Conservation (phyloP, 139 green algal genomes). For the Volvox reticuliferus region DNA sequence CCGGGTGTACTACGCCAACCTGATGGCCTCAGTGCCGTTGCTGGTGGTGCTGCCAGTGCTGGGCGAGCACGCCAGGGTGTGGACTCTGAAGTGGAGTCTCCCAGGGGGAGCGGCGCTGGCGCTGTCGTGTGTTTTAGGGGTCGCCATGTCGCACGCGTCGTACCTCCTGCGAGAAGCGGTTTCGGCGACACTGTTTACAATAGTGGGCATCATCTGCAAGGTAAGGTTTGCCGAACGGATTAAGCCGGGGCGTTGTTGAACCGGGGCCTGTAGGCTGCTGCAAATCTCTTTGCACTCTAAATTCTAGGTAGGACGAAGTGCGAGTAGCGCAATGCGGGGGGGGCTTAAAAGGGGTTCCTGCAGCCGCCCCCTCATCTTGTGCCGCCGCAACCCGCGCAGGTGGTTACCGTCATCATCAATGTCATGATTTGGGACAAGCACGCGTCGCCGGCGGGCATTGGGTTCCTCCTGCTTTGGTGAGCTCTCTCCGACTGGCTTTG, state of each 20-base stretch:
- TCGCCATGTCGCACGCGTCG: constrained; percentile 63
- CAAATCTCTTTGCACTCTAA: background rate
- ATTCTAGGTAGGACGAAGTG: background rate
- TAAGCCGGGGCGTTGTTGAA: too few species aligned
- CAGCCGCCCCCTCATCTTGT: background rate
- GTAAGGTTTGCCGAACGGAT: constrained; percentile 47
- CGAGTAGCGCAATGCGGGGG: background rate
- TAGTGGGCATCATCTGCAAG: constrained; percentile 93
- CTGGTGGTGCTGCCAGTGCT: constrained; percentile 34
- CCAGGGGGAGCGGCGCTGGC: constrained; percentile 53
- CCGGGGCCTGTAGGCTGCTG: too few species aligned
- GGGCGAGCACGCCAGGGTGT: constrained; percentile 48
- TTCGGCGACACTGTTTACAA: constrained; percentile 84
- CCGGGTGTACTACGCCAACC: constrained; percentile 82
- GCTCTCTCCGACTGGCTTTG: background rate
- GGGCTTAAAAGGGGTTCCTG: too few species aligned
- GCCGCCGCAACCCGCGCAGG: constrained; percentile 1
- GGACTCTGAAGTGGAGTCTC: constrained; percentile 29
- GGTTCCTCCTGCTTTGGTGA: constrained; percentile 54
- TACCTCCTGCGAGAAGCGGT: constrained; percentile 79
- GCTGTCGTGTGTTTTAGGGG: constrained; percentile 79
- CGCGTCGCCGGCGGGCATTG: constrained; percentile 43
- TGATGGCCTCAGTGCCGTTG: constrained; percentile 52
- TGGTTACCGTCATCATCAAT: constrained; percentile 59
- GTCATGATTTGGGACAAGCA: constrained; percentile 63